Conservation (phyloP, 2,329 filamentous ascomycete species). For the Diaporthe capsici region DNA sequence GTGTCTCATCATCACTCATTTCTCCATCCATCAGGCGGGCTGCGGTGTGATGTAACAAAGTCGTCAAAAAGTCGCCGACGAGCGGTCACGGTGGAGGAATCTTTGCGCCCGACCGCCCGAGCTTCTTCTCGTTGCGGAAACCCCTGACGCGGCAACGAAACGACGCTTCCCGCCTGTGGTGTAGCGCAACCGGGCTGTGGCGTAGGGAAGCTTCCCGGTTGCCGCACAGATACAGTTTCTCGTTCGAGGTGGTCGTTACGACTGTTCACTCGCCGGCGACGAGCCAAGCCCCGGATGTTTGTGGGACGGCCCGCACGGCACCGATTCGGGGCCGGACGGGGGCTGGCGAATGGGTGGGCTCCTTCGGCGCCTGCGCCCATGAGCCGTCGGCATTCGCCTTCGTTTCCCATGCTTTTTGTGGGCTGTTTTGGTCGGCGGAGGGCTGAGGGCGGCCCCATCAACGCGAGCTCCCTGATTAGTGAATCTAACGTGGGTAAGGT, state of each 20-base stretch:
- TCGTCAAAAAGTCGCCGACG: slow-evolving; percentile 9
- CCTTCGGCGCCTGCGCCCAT: not conserved
- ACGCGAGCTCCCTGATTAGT: not conserved
- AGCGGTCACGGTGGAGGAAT: not conserved
- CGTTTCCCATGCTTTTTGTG: not conserved
- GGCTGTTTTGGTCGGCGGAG: not conserved
- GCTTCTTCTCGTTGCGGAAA: not conserved
- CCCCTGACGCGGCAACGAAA: not conserved
- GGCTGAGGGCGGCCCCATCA: not conserved
- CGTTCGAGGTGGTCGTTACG: not conserved
- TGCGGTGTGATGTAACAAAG: slow-evolving; percentile 6
- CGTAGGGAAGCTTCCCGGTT: not conserved
- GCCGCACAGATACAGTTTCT: not conserved
- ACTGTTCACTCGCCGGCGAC: not conserved
- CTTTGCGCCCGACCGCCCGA: slow-evolving; percentile 6
- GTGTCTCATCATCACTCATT: not conserved
- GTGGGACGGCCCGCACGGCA: slow-evolving; percentile 26
- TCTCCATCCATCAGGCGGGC: not conserved
- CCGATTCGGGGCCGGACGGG: slow-evolving; percentile 17
- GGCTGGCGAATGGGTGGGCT: slow-evolving; percentile 4
- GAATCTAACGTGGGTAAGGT: not conserved
- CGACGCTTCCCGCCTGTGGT: slow-evolving; percentile 5
- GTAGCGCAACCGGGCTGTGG: not conserved
- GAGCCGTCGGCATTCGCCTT: not conserved
- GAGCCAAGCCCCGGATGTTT: not conserved